Conservation (phyloP, 345 rosid genomes). For the Syzygium oleosum region DNA sequence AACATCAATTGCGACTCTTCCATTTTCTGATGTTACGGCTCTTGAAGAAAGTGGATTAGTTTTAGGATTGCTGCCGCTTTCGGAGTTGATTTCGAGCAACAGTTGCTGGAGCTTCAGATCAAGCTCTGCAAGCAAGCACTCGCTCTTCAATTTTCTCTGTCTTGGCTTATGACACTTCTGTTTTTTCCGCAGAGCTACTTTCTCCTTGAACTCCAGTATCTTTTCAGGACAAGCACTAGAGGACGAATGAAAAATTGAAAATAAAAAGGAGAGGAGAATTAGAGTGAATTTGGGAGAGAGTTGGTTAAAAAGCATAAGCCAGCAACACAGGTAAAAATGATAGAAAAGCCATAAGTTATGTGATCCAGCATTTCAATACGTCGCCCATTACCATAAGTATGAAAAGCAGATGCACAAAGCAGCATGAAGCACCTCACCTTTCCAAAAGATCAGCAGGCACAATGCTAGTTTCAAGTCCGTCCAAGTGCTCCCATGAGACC, state of each 20-base stretch:
- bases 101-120: slow-evolving; percentile 49
- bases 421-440: slow-evolving; percentile 30
- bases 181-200: slow-evolving; percentile 40
- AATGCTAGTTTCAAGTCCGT: slow-evolving; percentile 54
- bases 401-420: background rate
- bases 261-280: background rate
- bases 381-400: background rate
- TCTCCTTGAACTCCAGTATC: slow-evolving; percentile 59
- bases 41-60: slow-evolving; percentile 10
- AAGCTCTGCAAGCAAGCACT: slow-evolving; percentile 27
- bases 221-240: slow-evolving; percentile 86
- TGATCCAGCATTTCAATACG: background rate
- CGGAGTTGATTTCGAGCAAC: slow-evolving; percentile 42
- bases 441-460: slow-evolving; percentile 75
- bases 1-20: background rate
- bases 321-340: background rate
- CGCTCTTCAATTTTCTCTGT: slow-evolving; percentile 27
- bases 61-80: slow-evolving; percentile 2
- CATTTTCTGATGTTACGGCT: slow-evolving; percentile 13
- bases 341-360: background rate
- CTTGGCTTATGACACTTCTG: slow-evolving; percentile 24
- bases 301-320: no score
- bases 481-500: slow-evolving; percentile 61
- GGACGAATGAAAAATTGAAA: background rate
- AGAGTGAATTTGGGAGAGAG: background rate